phyloP scores from a whole-genome alignment of 345 rosid species.

The Euclidium syriacum region DNA sequence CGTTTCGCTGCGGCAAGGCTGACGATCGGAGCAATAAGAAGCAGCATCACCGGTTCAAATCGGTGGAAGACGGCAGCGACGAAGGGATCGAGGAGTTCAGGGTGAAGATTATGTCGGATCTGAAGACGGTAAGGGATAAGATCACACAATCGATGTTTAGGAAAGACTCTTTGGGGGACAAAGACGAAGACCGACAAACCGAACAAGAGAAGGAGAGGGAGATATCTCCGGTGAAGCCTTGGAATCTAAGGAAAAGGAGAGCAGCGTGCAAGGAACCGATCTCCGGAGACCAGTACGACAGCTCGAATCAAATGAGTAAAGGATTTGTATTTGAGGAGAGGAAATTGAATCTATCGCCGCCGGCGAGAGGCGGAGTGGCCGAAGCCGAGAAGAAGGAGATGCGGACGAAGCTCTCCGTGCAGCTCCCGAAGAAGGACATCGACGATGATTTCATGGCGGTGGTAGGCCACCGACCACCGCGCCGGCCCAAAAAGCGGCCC shows the following conservation, averaged over 20 bases:
- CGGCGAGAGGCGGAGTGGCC: constrained; percentile 14
- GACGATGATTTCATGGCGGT: constrained; percentile 61
- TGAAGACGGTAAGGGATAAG: constrained; percentile 44
- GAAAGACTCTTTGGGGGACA: constrained; percentile 27
- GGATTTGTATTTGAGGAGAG: constrained; percentile 38
- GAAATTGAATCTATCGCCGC: constrained; percentile 31
- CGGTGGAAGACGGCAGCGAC: constrained; percentile 27
- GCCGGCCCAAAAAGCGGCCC: constrained; percentile 73
- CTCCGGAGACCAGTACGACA: neutral
- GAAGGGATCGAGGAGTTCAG: constrained; percentile 72
- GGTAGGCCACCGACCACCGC: constrained; percentile 50
- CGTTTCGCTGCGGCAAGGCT: constrained; percentile 7
- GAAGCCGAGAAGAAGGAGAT: constrained; percentile 32
- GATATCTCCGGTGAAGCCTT: constrained; percentile 43
- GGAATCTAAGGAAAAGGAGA: constrained; percentile 83
- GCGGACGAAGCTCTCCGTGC: constrained; percentile 39
- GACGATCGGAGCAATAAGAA: neutral
- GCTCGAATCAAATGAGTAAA: constrained; percentile 12
- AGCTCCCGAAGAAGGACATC: constrained; percentile 60
- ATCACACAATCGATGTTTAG: constrained; percentile 40
- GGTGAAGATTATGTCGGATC: constrained; percentile 55
- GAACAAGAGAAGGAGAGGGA: constrained; percentile 29
- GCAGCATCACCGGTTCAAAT: constrained; percentile 10
- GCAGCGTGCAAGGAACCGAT: constrained; percentile 57
- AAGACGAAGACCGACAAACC: constrained; percentile 17